These are phyloP conservation scores for Yamadazyma sp. DNA, from an alignment of 1,139 yeast species.

Conservation along the genomic window DNA sequence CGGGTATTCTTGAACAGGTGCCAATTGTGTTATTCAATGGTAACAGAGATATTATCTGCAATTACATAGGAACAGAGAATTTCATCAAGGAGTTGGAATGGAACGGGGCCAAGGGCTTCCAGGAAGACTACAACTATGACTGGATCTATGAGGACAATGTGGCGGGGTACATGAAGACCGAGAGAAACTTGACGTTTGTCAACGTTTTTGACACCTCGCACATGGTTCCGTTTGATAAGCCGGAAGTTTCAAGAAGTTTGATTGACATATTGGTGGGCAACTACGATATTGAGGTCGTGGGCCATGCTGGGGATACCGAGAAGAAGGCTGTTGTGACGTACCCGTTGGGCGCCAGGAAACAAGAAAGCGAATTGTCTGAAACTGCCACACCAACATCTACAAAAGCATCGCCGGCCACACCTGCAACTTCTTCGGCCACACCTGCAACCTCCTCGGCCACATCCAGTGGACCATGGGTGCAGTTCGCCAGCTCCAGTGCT, in stretches of 20 bases:
- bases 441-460: conserved; percentile 3
- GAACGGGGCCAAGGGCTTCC: conserved; percentile 66
- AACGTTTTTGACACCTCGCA: conserved; percentile 79
- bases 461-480: conserved; percentile 13
- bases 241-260: conserved; percentile 68
- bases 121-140: conserved; percentile 32
- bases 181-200: conserved; percentile 75
- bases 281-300: conserved; percentile 20
- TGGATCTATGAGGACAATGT: conserved; percentile 53
- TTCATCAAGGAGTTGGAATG: conserved; percentile 63
- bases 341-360: conserved; percentile 27
- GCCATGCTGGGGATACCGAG: conserved; percentile 12
- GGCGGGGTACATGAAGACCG: conserved; percentile 56
- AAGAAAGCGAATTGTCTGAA: conserved; percentile 2
- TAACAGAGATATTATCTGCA: conserved; percentile 86
- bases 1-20: conserved; percentile 57
- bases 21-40: conserved; percentile 82
- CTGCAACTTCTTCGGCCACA: not conserved
- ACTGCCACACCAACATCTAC: conserved; percentile 2
- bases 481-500: conserved; percentile 15
- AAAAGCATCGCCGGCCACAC: no score
- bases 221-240: conserved; percentile 91
- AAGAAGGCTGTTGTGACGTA: conserved; percentile 26
- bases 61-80: conserved; percentile 71
- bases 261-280: conserved; percentile 50